phyloP scores from a whole-genome alignment of 2,329 filamentous ascomycete species.

The Pseudogymnoascus sp. region DNA sequence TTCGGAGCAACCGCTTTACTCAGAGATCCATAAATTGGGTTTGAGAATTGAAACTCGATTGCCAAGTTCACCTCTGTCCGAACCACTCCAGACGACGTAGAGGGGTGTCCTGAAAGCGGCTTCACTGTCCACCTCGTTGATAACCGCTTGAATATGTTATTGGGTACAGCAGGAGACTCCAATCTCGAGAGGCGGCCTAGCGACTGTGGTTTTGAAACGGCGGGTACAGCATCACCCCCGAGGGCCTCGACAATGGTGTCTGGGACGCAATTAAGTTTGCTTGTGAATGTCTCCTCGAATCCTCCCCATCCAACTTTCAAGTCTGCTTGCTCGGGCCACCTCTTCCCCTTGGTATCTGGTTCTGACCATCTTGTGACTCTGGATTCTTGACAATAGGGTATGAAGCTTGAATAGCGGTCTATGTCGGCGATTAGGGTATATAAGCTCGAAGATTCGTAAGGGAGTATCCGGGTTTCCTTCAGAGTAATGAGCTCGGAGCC shows the following conservation, averaged over 20 bases:
- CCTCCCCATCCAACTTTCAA: constrained; percentile 80
- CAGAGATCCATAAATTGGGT: constrained; percentile 77
- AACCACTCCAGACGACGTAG: constrained; percentile 23
- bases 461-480: constrained; percentile 66
- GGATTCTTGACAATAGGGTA: constrained; percentile 82
- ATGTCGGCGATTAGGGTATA: constrained; percentile 87
- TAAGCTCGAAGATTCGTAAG: constrained; percentile 62
- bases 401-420: constrained; percentile 72
- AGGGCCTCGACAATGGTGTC: constrained; percentile 68
- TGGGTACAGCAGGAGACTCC: constrained; percentile 33
- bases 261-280: constrained; percentile 69
- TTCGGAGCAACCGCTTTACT: constrained; percentile 76
- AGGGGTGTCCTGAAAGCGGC: constrained; percentile 34
- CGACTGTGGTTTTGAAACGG: constrained; percentile 29
- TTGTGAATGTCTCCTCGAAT: constrained; percentile 77
- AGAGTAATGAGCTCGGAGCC: constrained; percentile 50
- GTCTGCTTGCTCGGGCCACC: constrained; percentile 67
- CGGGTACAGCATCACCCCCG: constrained; percentile 44
- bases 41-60: constrained; percentile 78
- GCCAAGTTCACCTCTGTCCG: constrained; percentile 66
- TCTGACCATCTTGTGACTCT: constrained; percentile 68
- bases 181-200: constrained; percentile 33
- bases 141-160: constrained; percentile 57
- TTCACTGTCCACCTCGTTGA: constrained; percentile 62
- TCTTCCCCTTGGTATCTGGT: constrained; percentile 38